A percentile compares a stretch with the other conserved stretches of the same genome.
Evolutionary conservation across 352 stramenopile genomes (phyloP).

Genomic region (Proteromonas lacertae): DNA sequence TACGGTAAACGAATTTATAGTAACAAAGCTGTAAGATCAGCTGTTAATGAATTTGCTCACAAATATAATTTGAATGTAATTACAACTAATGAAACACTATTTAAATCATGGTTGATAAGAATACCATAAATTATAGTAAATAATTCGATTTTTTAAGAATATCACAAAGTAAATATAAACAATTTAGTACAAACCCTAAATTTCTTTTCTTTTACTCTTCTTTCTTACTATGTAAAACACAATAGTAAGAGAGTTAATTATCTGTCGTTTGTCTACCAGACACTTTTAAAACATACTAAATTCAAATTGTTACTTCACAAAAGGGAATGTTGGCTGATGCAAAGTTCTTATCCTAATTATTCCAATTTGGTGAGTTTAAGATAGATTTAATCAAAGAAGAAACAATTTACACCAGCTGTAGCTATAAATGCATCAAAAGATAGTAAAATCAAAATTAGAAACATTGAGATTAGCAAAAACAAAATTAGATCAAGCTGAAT

Average conservation of each 20-base stretch:
- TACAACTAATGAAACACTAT: no score
- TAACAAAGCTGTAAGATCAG: constrained; percentile 4
- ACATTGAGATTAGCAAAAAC: constrained; percentile 59
- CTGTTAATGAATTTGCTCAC: constrained; percentile 8
- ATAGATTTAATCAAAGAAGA: constrained; percentile 66
- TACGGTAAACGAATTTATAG: background rate
- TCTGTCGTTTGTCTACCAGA: no score
- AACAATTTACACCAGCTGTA: constrained; percentile 30
- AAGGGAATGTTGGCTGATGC: constrained; percentile 40
- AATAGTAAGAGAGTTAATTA: no score
- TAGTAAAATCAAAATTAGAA: constrained; percentile 54
- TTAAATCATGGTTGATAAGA: no score
- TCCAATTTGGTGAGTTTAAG: constrained; percentile 43
- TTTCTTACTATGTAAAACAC: no score
- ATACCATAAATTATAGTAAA: no score
- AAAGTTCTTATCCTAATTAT: constrained; percentile 40
- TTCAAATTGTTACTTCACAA: no score
- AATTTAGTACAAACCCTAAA: no score
- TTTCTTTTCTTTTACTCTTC: no score
- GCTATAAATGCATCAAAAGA: constrained; percentile 48
- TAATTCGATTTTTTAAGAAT: no score
- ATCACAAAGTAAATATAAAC: no score
- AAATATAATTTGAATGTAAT: constrained; percentile 4
- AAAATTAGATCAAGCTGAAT: constrained; percentile 27
- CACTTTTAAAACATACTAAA: no score